phyloP scores from a whole-genome alignment of 768 basidiomycete genomes.

The Leccinum arenicola region DNA sequence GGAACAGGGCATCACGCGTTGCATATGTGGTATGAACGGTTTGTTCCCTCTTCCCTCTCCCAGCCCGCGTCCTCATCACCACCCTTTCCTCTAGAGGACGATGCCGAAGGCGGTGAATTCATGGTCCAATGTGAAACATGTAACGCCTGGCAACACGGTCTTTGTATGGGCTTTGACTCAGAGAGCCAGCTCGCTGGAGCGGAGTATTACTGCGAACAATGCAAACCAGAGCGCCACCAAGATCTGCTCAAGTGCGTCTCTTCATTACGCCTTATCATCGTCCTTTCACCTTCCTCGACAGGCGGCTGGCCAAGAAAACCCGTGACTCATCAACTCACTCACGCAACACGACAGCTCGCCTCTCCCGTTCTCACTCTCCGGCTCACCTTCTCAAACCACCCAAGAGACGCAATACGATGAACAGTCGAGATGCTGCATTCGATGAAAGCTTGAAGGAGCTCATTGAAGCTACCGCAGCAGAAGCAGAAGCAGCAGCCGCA shows the following conservation, averaged over 20 bases:
- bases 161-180: conserved; percentile 90
- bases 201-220: conserved; percentile 93
- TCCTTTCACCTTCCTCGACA: conserved; percentile 30
- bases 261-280: conserved; percentile 15
- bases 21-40: conserved; percentile 84
- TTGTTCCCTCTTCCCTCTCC: conserved; percentile 28
- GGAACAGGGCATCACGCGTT: conserved; percentile 67
- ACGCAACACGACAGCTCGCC: conserved; percentile 56
- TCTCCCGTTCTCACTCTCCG: conserved; percentile 77
- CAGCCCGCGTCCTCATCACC: conserved; percentile 23
- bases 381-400: conserved; percentile 58
- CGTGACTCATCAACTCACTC: conserved; percentile 65
- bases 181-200: conserved; percentile 72
- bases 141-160: conserved; percentile 97
- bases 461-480: conserved; percentile 70
- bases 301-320: conserved; percentile 60
- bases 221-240: conserved; percentile 80
- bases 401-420: conserved; percentile 96
- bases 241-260: conserved; percentile 75
- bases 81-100: conserved; percentile 52
- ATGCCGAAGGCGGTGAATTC: conserved; percentile 85
- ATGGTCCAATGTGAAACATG: conserved; percentile 98
- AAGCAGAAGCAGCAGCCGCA: conserved; percentile 62
- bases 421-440: conserved; percentile 91
- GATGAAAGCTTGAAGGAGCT: conserved; percentile 83